These are phyloP conservation scores for Penicillium argentinense DNA, from an alignment of 495 filamentous ascomycete species.

Conservation along the genomic window DNA sequence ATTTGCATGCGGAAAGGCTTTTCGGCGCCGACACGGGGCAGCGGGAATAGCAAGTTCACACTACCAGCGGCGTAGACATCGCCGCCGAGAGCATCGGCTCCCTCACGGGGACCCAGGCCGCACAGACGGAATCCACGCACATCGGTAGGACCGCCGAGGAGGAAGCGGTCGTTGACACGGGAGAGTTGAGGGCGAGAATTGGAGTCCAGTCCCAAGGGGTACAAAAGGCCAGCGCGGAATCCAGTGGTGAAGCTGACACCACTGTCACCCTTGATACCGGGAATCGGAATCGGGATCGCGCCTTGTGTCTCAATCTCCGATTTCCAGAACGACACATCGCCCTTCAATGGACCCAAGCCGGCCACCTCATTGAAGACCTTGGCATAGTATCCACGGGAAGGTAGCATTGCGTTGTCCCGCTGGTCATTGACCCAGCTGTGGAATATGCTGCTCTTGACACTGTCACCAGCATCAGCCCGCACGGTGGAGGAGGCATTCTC, in stretches of 20 bases:
- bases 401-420: slow-evolving; percentile 79
- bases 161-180: slow-evolving; percentile 90
- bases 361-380: slow-evolving; percentile 79
- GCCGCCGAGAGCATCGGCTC: slow-evolving; percentile 80
- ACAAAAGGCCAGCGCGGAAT: slow-evolving; percentile 63
- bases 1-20: slow-evolving; percentile 85
- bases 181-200: slow-evolving; percentile 57
- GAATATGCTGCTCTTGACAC: slow-evolving; percentile 79
- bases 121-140: slow-evolving; percentile 89
- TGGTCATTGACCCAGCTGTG: slow-evolving; percentile 79
- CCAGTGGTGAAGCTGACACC: slow-evolving; percentile 72
- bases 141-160: slow-evolving; percentile 90
- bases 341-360: slow-evolving; percentile 78
- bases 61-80: slow-evolving; percentile 88
- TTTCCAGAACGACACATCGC: slow-evolving; percentile 90
- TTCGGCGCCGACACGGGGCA: slow-evolving; percentile 74
- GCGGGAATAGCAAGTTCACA: slow-evolving; percentile 77
- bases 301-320: slow-evolving; percentile 77
- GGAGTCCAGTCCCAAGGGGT: slow-evolving; percentile 57
- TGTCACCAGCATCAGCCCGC: slow-evolving; percentile 84
- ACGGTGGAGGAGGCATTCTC: slow-evolving; percentile 75
- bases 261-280: slow-evolving; percentile 62
- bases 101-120: slow-evolving; percentile 86
- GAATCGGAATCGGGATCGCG: slow-evolving; percentile 68
- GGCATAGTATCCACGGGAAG: slow-evolving; percentile 73